Conservation (phyloP, 2,329 filamentous ascomycete genomes). For the Albophoma yamanashiensis region DNA sequence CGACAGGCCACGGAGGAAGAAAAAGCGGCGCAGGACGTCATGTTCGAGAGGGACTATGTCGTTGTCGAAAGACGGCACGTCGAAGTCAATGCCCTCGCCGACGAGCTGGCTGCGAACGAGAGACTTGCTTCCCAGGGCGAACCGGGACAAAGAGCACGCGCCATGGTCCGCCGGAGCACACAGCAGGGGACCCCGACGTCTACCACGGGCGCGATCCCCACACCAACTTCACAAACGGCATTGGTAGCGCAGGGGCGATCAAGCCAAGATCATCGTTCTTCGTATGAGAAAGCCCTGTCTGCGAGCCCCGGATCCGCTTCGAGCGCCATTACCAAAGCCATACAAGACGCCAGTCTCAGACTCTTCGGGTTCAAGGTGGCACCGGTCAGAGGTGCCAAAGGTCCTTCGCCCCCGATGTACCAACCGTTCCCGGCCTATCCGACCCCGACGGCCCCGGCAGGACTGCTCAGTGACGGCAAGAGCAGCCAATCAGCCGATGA, state of each 20-base stretch:
- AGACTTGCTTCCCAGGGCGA: conserved; percentile 40
- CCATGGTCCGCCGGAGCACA: conserved; percentile 65
- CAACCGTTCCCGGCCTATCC: conserved; percentile 81
- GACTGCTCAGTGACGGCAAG: conserved; percentile 56
- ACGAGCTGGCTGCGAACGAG: conserved; percentile 82
- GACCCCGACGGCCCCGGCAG: conserved; percentile 46
- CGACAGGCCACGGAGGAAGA: conserved; percentile 48
- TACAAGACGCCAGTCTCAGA: conserved; percentile 79
- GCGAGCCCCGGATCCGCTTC: conserved; percentile 62
- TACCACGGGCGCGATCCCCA: conserved; percentile 56
- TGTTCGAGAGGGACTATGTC: conserved; percentile 89
- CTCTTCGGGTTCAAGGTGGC: conserved; percentile 63
- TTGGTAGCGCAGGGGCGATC: conserved; percentile 61
- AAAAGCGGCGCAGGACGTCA: conserved; percentile 72
- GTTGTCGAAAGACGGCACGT: conserved; percentile 91
- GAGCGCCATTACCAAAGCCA: conserved; percentile 86
- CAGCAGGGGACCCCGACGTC: conserved; percentile 64
- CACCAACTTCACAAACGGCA: conserved; percentile 59
- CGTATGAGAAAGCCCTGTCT: conserved; percentile 68
- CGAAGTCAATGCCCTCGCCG: conserved; percentile 93
- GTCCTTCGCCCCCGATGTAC: conserved; percentile 66
- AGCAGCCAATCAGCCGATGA: conserved; percentile 55
- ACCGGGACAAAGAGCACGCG: conserved; percentile 44
- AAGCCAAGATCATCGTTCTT: conserved; percentile 65
- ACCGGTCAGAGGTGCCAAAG: conserved; percentile 51